Evolutionary conservation across 345 rosid species (phyloP).

Genomic region (Aquilaria malaccensis): DNA sequence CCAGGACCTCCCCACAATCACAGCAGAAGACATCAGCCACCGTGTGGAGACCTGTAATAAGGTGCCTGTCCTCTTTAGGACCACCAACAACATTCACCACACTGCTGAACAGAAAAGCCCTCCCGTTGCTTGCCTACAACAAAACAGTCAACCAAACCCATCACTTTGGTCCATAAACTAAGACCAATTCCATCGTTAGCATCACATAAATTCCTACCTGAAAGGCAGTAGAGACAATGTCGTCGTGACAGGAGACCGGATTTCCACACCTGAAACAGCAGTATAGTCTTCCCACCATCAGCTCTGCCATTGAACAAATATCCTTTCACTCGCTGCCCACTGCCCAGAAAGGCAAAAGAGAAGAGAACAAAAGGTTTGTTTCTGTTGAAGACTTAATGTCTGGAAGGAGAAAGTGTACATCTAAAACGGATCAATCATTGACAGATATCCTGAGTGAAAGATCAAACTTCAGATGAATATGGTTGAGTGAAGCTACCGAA

Average conservation of each 20-base stretch:
- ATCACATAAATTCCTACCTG: conserved; percentile 24
- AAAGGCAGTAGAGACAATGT: conserved; percentile 32
- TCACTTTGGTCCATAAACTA: too few relatives aligned
- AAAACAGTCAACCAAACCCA: background rate
- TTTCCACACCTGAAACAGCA: conserved; percentile 38
- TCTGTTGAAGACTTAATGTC: too few relatives aligned
- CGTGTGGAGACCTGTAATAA: conserved; percentile 25
- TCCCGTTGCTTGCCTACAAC: conserved; percentile 16
- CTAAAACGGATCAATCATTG: too few relatives aligned
- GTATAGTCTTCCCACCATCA: conserved; percentile 25
- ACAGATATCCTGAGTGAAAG: too few relatives aligned
- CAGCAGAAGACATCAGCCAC: conserved; percentile 26
- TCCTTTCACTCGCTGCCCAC: too few relatives aligned
- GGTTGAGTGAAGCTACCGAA: conserved; percentile 24
- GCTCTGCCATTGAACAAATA: conserved; percentile 23
- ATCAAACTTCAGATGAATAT: background rate
- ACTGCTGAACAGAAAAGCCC: conserved; percentile 28
- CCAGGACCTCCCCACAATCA: conserved; percentile 26
- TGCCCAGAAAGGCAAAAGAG: background rate
- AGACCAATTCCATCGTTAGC: background rate
- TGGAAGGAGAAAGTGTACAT: too few relatives aligned
- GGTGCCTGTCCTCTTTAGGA: conserved; percentile 21
- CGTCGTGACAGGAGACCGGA: conserved; percentile 30
- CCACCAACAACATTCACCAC: conserved; percentile 20
- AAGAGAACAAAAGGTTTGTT: too few relatives aligned